Evolutionary conservation across 306 rosid species (phyloP).

Genomic region (Notholithocarpus densiflorus): DNA sequence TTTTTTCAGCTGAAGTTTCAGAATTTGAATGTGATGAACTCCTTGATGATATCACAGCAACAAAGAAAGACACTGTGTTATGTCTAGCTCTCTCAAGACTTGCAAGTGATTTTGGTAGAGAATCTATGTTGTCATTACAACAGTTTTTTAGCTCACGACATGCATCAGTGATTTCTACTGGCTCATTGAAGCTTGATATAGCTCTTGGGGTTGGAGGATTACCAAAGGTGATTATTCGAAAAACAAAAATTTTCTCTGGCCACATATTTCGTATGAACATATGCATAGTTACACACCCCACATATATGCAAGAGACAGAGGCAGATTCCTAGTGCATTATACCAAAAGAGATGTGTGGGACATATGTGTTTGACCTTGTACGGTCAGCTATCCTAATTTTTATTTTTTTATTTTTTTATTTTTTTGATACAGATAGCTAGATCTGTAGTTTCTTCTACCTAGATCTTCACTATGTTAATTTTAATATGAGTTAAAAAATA

Average conservation of each 20-base stretch:
- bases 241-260: background rate
- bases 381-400: too few relatives aligned
- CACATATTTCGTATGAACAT: too few relatives aligned
- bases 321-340: background rate
- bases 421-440: too few relatives aligned
- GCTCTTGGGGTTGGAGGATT: slow-evolving; percentile 90
- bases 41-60: slow-evolving; percentile 55
- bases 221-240: slow-evolving; percentile 55
- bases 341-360: background rate
- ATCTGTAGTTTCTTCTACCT: too few relatives aligned
- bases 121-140: slow-evolving; percentile 57
- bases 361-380: too few relatives aligned
- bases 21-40: slow-evolving; percentile 48
- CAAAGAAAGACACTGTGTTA: slow-evolving; percentile 59
- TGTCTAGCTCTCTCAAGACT: slow-evolving; percentile 61
- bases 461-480: too few relatives aligned
- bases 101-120: slow-evolving; percentile 60
- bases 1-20: slow-evolving; percentile 42
- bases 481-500: too few relatives aligned
- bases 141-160: slow-evolving; percentile 52
- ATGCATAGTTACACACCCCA: background rate
- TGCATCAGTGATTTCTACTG: slow-evolving; percentile 65
- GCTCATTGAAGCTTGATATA: slow-evolving; percentile 80
- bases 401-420: too few relatives aligned
- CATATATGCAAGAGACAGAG: background rate